Evolutionary conservation across 106 monocot species (phyloP).

Genomic region (Acorus gramineus): DNA sequence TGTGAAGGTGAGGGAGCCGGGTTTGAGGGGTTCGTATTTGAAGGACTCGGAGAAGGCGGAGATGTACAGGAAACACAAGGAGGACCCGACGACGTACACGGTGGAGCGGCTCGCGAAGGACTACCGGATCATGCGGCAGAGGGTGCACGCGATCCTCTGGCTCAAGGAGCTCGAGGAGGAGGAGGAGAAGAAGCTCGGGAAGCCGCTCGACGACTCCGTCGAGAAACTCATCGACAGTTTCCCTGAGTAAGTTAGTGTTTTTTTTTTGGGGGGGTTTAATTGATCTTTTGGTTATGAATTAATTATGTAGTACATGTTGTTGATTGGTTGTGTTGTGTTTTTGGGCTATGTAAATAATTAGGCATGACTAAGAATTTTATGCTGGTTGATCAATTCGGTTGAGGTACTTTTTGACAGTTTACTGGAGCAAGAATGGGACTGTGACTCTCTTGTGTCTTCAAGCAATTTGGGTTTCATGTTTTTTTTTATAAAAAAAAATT

Average conservation of each 20-base stretch:
- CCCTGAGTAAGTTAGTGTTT: slow-evolving; percentile 60
- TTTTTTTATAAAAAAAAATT: too few relatives aligned
- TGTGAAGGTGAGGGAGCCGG: slow-evolving; percentile 58
- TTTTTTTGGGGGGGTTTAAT: not conserved
- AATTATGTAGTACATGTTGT: too few relatives aligned
- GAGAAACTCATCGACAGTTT: slow-evolving; percentile 79
- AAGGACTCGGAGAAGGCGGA: slow-evolving; percentile 94
- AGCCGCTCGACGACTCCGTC: slow-evolving; percentile 68
- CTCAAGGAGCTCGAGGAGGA: slow-evolving; percentile 95
- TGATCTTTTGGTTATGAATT: not conserved
- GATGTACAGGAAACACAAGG: slow-evolving; percentile 86
- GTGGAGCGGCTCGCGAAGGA: slow-evolving; percentile 87
- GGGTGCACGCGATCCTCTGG: slow-evolving; percentile 90
- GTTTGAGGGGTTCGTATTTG: slow-evolving; percentile 60
- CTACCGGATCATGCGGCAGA: slow-evolving; percentile 75
- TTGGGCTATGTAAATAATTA: too few relatives aligned
- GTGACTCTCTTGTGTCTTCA: too few relatives aligned
- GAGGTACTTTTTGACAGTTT: too few relatives aligned
- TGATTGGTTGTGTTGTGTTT: too few relatives aligned
- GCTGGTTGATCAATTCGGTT: too few relatives aligned
- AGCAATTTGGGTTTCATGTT: too few relatives aligned
- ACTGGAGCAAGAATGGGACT: too few relatives aligned
- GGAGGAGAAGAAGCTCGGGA: slow-evolving; percentile 81
- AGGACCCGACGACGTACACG: slow-evolving; percentile 59
- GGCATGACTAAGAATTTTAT: too few relatives aligned